A percentile compares a stretch with the other conserved stretches of the same genome.
Conservation (phyloP, 176 grass and related monocot species). For the Ampelocalamus luodianensis region DNA sequence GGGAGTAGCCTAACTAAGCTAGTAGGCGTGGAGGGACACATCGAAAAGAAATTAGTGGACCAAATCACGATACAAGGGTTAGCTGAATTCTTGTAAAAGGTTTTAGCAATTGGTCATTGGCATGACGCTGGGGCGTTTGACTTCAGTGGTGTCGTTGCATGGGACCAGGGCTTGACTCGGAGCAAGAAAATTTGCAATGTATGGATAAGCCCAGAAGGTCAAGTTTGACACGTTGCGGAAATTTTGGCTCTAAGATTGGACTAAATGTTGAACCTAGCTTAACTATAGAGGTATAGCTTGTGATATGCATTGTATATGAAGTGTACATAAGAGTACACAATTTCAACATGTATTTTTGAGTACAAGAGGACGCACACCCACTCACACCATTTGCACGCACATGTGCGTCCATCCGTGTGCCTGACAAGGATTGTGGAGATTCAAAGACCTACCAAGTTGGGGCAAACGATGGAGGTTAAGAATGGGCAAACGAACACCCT, state of each 20-base stretch:
- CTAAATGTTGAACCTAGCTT: slow-evolving; percentile 23
- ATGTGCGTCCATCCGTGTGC: no score
- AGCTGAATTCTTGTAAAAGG: slow-evolving; percentile 3
- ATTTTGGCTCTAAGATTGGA: neutral
- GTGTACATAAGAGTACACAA: neutral
- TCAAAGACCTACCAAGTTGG: rapidly evolving
- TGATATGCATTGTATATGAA: neutral
- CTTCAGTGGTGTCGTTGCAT: neutral
- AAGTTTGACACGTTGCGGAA: slow-evolving; percentile 38
- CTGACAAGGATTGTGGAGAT: neutral
- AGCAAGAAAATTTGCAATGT: slow-evolving; percentile 5
- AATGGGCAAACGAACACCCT: neutral
- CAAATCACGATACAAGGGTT: slow-evolving; percentile 24
- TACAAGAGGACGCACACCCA: no score
- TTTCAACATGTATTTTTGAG: no score
- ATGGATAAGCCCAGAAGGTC: neutral
- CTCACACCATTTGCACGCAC: no score
- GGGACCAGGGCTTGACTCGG: slow-evolving; percentile 28
- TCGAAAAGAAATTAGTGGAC: neutral
- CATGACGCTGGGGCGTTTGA: neutral
- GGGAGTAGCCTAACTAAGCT: no score
- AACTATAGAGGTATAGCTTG: neutral
- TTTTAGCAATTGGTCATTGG: neutral
- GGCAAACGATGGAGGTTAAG: neutral
- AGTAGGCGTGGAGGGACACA: neutral